These are phyloP conservation scores for Leccinum fallax DNA, from an alignment of 1,284 basidiomycete species.

Conservation along the genomic window DNA sequence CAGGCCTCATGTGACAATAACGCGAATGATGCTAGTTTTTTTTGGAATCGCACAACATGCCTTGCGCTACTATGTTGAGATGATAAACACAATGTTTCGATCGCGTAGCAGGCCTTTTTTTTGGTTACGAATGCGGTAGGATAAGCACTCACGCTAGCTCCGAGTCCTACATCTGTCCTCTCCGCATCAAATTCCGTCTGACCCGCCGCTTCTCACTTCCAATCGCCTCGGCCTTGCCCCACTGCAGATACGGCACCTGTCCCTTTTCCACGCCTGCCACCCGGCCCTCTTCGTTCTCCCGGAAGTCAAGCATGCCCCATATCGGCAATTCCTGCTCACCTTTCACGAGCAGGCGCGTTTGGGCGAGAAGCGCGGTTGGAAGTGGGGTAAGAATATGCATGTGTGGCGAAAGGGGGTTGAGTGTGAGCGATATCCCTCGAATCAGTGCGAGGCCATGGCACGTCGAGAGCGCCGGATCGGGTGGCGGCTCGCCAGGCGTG, in stretches of 20 bases:
- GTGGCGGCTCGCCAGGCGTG: constrained; percentile 51
- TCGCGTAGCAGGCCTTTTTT: background rate
- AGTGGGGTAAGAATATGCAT: constrained; percentile 82
- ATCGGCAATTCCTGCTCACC: constrained; percentile 88
- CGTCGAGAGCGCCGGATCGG: constrained; percentile 56
- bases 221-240: constrained; percentile 65
- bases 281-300: constrained; percentile 42
- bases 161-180: constrained; percentile 60
- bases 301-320: constrained; percentile 85
- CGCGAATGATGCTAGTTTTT: background rate
- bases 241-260: constrained; percentile 81
- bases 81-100: background rate
- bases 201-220: constrained; percentile 75
- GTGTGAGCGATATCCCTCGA: constrained; percentile 44
- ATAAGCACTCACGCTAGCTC: background rate
- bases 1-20: no score
- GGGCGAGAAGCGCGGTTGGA: constrained; percentile 46
- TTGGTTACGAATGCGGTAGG: background rate
- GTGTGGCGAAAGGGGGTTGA: constrained; percentile 29
- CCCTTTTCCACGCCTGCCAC: constrained; percentile 59
- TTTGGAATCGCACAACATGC: background rate
- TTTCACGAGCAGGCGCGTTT: constrained; percentile 63
- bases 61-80: background rate
- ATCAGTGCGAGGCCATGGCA: constrained; percentile 77
- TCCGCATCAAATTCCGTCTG: constrained; percentile 88